These are phyloP conservation scores for Kodamaea hsintzibuensis DNA, from an alignment of 805 yeast genomes.

Conservation along the genomic window DNA sequence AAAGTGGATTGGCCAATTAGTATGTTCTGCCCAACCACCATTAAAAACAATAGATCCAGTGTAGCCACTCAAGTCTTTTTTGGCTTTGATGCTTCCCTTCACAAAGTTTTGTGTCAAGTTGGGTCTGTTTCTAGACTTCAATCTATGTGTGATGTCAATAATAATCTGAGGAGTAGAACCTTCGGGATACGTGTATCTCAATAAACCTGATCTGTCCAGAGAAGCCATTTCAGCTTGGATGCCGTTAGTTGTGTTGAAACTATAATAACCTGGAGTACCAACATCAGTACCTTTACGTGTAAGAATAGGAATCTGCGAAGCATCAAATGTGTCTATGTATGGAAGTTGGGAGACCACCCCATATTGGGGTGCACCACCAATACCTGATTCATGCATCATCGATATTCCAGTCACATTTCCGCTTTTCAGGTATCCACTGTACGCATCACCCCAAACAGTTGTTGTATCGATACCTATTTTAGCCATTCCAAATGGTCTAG, in stretches of 20 bases:
- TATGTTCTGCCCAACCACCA: constrained; percentile 35
- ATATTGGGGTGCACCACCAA: constrained; percentile 41
- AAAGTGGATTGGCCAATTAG: constrained; percentile 28
- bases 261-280: constrained; percentile 27
- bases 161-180: constrained; percentile 17
- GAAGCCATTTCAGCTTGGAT: constrained; percentile 29
- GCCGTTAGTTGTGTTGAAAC: constrained; percentile 19
- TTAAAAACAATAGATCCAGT: constrained; percentile 23
- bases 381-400: constrained; percentile 41
- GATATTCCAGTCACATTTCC: constrained; percentile 34
- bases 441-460: constrained; percentile 23
- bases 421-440: constrained; percentile 33
- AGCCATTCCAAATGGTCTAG: constrained; percentile 39
- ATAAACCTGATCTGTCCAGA: constrained; percentile 26
- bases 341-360: constrained; percentile 36
- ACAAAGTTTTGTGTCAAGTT: constrained; percentile 34
- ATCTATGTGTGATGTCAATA: constrained; percentile 30
- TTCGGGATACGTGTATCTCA: constrained; percentile 22
- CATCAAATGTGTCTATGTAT: constrained; percentile 18
- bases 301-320: constrained; percentile 12
- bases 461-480: constrained; percentile 36
- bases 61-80: constrained; percentile 18
- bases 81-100: constrained; percentile 23
- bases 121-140: constrained; percentile 26
- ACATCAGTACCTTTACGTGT: constrained; percentile 18